Percentiles rank a stretch among this genome's conserved stretches.
Conservation (phyloP, 139 green algal species). For the Desmodesmus armatus region DNA sequence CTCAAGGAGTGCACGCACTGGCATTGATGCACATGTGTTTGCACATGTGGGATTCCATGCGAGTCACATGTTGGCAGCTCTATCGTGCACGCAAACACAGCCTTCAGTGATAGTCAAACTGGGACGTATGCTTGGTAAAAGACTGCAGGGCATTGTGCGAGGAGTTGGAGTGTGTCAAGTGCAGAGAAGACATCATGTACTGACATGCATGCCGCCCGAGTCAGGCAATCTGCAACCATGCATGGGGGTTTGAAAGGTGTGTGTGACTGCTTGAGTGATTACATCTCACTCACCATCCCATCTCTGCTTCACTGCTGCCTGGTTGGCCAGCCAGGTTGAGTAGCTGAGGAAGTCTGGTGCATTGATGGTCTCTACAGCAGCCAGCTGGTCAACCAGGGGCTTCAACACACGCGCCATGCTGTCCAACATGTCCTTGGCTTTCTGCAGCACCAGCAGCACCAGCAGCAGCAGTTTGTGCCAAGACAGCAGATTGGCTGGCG, state of each 20-base stretch:
- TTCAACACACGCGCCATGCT: neutral
- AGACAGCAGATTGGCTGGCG: neutral
- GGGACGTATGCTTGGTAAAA: neutral
- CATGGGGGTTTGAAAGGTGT: too few species aligned
- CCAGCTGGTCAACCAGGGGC: conserved; percentile 17
- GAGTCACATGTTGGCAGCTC: too few species aligned
- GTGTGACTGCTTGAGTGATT: too few species aligned
- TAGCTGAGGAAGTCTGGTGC: conserved; percentile 35
- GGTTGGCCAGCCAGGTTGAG: conserved; percentile 21
- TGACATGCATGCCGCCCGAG: neutral
- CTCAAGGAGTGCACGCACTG: neutral
- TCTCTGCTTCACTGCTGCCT: conserved; percentile 1
- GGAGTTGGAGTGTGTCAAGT: too few species aligned
- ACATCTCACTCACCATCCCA: neutral
- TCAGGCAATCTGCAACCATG: neutral
- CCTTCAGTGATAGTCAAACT: too few species aligned
- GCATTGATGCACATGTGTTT: too few species aligned
- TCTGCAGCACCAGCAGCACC: neutral
- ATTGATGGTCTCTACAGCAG: conserved; percentile 9
- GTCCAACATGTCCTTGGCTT: neutral
- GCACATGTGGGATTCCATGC: too few species aligned
- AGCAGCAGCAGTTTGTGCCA: neutral
- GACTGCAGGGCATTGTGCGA: neutral
- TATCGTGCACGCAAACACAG: too few species aligned
- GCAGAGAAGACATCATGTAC: neutral